These are phyloP conservation scores for Dipteronia sinensis DNA, from an alignment of 345 rosid genomes.

Conservation along the genomic window DNA sequence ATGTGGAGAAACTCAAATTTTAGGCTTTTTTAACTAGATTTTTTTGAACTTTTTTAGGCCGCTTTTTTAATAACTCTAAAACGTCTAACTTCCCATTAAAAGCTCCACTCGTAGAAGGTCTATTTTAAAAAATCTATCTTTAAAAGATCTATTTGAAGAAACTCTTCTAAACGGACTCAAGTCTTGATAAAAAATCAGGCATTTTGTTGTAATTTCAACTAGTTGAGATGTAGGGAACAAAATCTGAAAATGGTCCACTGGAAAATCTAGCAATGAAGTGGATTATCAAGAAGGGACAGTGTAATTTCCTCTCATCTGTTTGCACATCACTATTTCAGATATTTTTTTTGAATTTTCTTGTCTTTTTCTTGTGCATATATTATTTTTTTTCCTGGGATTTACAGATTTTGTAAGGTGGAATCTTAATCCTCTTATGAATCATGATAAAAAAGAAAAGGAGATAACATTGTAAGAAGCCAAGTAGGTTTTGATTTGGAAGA, in stretches of 20 bases:
- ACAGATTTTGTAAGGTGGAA: neutral
- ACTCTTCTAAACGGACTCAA: too few relatives aligned
- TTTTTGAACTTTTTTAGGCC: too few relatives aligned
- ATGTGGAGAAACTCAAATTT: too few relatives aligned
- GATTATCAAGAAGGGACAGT: neutral
- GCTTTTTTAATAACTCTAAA: too few relatives aligned
- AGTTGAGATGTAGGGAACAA: neutral
- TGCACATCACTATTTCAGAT: too few relatives aligned
- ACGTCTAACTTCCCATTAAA: too few relatives aligned
- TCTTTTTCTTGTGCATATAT: neutral
- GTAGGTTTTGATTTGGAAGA: constrained; percentile 4
- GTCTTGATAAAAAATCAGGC: too few relatives aligned
- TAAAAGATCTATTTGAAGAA: too few relatives aligned
- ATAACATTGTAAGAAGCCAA: neutral
- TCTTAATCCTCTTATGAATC: neutral
- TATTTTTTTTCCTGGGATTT: neutral
- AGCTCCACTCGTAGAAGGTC: too few relatives aligned
- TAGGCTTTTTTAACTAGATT: too few relatives aligned
- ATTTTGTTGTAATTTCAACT: neutral
- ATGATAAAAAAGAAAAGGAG: neutral
- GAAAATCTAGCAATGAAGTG: neutral
- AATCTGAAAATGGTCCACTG: neutral
- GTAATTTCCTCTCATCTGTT: neutral
- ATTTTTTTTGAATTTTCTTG: neutral
- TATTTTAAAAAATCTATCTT: too few relatives aligned